phyloP scores from a whole-genome alignment of 257 asterid species.

The Osmanthus fragrans region DNA sequence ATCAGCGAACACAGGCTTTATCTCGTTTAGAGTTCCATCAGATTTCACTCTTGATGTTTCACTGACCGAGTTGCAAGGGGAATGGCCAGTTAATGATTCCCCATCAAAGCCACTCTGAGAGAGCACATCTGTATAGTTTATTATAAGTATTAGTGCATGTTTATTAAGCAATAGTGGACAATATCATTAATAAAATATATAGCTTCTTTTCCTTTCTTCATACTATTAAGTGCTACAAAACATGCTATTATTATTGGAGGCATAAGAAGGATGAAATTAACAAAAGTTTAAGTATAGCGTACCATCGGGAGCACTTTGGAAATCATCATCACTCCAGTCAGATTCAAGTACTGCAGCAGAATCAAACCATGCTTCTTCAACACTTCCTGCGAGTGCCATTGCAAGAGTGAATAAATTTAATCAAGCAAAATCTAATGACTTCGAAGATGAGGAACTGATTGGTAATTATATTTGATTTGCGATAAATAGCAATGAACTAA shows the following conservation, averaged over 20 bases:
- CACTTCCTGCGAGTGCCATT: constrained; percentile 48
- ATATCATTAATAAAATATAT: too few species aligned
- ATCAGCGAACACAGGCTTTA: constrained; percentile 50
- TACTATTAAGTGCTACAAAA: too few species aligned
- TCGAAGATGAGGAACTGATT: neutral
- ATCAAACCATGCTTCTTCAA: constrained; percentile 91
- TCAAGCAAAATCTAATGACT: neutral
- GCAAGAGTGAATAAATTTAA: too few species aligned
- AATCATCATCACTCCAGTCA: constrained; percentile 94
- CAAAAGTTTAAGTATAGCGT: neutral
- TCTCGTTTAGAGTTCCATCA: constrained; percentile 29
- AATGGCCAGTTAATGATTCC: constrained; percentile 26
- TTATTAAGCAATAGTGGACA: too few species aligned
- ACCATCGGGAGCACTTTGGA: constrained; percentile 92
- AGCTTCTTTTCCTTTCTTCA: too few species aligned
- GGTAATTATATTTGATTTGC: neutral
- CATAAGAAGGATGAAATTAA: too few species aligned
- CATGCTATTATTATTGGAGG: too few species aligned
- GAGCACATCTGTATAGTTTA: constrained; percentile 44
- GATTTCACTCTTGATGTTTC: constrained; percentile 44
- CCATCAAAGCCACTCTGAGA: constrained; percentile 53
- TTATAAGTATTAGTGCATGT: too few species aligned
- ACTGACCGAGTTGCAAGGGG: constrained; percentile 48
- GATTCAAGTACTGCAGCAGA: constrained; percentile 72
- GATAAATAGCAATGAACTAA: neutral